Evolutionary conservation across 2,329 filamentous ascomycete genomes (phyloP), one percentile per base, ranked within the genome.

Genomic region (Ascochyta pisi): DNA sequence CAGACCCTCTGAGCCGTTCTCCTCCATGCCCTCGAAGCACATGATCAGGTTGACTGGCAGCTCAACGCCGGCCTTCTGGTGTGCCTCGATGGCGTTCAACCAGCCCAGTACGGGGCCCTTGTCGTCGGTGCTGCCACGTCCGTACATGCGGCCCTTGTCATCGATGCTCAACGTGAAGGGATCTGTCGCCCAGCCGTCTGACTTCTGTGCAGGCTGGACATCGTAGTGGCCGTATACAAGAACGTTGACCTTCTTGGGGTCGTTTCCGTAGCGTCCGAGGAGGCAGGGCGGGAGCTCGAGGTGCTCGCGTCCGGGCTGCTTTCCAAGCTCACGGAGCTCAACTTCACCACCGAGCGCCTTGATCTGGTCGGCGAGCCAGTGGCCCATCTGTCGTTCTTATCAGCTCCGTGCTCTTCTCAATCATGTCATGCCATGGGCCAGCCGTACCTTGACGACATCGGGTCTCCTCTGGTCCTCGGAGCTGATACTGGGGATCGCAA

Each of bases 11-110:
- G 93, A 97, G 46, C 95, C 95, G 76, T 96, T 96, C 81, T 99
- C 95, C 81, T 99, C 95, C 95, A 99, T 99, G 44, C 95, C 95
- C 83, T 99, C 95, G 69, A 99, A 98, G 83, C 95, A 99, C 91
- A 97, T 98, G 63, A 99, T 86, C 64, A 99, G 84, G 81, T 99
- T 99, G 73, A 99, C 95, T 8, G 95, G 95, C 75, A 99, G 92
- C 47, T 97, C 94, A 41, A 98, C 83, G 54, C 91, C 91, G 33
- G 93, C 92, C 83, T 96, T 95, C 78, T 96, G 89, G 82, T 99
- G 95, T 38, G 95, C 93, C 80, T 99, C 93, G 64, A 99, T 98
- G 65, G 93, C 93, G 75, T 99, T 99, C 66, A 99, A 78, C 95
- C 95, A 99, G 68, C 95, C 95, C 52, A 99, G 83, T 24, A 99